Evolutionary conservation across 2,329 filamentous ascomycete genomes (phyloP).

Genomic region (Phyllosticta citriasiana): DNA sequence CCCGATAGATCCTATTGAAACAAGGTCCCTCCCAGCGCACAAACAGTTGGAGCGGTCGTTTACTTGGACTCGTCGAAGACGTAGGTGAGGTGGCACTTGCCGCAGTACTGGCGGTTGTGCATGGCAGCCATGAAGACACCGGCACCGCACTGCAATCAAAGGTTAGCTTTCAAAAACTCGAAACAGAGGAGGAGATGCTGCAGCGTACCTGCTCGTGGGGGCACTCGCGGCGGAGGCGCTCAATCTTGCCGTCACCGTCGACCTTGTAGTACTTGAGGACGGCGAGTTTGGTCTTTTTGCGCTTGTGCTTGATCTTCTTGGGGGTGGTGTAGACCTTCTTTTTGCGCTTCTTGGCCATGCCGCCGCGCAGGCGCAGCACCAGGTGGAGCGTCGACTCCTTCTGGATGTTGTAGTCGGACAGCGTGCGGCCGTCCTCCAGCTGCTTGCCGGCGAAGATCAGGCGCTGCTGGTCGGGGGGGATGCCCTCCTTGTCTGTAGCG

Average conservation of each 20-base stretch:
- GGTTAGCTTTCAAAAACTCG: not conserved
- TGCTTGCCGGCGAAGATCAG: constrained; percentile 99
- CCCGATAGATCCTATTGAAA: constrained; percentile 5
- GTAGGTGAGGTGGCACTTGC: constrained; percentile 60
- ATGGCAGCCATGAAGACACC: constrained; percentile 99
- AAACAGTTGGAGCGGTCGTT: not conserved
- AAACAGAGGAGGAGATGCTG: constrained; percentile 30
- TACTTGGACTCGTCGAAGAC: constrained; percentile 59
- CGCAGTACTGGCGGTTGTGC: constrained; percentile 98
- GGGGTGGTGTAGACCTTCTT: constrained; percentile 99
- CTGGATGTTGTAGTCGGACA: constrained; percentile 99
- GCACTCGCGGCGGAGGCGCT: constrained; percentile 98
- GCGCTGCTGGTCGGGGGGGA: constrained; percentile 97
- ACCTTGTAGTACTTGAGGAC: constrained; percentile 99
- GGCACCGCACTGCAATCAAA: constrained; percentile 68
- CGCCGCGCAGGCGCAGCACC: constrained; percentile 95
- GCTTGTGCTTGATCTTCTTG: constrained; percentile 99
- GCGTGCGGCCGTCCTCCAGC: constrained; percentile 97
- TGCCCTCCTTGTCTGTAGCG: constrained; percentile 95
- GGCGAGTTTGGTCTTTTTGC: constrained; percentile 99
- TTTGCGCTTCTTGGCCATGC: constrained; percentile 93
- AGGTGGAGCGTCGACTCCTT: constrained; percentile 99
- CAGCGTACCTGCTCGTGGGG: constrained; percentile 66
- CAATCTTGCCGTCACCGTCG: constrained; percentile 98
- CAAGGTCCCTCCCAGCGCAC: not conserved